These are phyloP conservation scores for Colletotrichum spaethianum DNA, from an alignment of 2,329 filamentous ascomycete species.

Conservation along the genomic window DNA sequence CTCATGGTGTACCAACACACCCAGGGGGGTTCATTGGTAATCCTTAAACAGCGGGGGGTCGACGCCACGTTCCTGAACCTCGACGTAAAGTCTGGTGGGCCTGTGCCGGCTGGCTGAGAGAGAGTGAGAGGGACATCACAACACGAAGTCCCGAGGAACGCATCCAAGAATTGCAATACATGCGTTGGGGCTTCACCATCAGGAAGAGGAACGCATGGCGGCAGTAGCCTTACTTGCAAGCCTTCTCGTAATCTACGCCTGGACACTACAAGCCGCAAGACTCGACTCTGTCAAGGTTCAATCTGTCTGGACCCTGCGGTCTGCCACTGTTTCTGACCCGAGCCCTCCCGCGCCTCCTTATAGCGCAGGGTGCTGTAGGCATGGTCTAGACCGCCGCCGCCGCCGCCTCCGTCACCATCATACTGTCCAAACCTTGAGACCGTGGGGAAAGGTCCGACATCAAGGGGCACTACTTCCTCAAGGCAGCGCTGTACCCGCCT, in stretches of 20 bases:
- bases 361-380: neutral
- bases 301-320: slow-evolving; percentile 5
- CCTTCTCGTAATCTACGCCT: neutral
- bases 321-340: neutral
- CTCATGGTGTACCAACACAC: neutral
- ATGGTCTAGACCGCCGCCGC: slow-evolving; percentile 24
- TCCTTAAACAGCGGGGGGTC: slow-evolving; percentile 10
- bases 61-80: slow-evolving; percentile 38
- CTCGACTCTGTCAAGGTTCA: neutral
- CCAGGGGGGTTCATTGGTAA: neutral
- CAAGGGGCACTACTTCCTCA: neutral
- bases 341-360: too few relatives aligned
- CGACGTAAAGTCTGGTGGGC: slow-evolving; percentile 26
- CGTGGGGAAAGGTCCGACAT: slow-evolving; percentile 11
- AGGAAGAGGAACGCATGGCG: neutral
- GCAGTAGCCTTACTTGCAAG: neutral
- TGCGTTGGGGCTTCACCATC: neutral
- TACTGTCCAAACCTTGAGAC: slow-evolving; percentile 1
- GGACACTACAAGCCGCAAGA: slow-evolving; percentile 5
- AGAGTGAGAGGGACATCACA: neutral
- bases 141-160: neutral
- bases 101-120: neutral
- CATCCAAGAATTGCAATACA: neutral
- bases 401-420: neutral
- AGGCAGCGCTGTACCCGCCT: neutral